phyloP scores from a whole-genome alignment of 148 eudicot species.

The Cornus controversa region DNA sequence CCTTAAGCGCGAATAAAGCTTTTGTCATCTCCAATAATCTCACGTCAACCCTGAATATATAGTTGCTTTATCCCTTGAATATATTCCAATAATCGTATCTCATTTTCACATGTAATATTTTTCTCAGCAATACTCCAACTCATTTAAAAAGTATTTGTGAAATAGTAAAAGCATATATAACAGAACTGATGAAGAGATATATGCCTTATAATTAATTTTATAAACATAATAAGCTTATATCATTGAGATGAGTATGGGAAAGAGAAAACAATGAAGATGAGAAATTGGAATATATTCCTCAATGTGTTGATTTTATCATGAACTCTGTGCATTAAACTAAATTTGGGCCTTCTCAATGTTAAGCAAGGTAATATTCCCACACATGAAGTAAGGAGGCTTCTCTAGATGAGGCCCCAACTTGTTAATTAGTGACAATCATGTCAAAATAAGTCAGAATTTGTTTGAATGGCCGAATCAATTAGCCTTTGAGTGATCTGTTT shows the following conservation, averaged over 20 bases:
- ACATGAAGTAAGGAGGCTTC: neutral
- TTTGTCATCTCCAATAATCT: neutral
- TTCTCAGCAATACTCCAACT: neutral
- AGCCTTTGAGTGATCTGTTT: too few relatives aligned
- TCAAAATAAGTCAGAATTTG: too few relatives aligned
- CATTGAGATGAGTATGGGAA: neutral
- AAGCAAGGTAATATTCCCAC: neutral
- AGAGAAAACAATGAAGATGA: neutral
- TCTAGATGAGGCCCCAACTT: neutral
- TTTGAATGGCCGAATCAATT: too few relatives aligned
- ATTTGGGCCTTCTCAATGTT: neutral
- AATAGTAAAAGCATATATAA: neutral
- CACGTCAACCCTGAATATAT: neutral
- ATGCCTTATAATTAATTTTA: neutral
- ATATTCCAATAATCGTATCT: neutral
- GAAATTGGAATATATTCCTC: slow-evolving; percentile 25
- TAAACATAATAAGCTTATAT: too few relatives aligned
- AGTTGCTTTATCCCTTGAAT: neutral
- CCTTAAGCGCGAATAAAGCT: neutral
- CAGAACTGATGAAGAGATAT: neutral
- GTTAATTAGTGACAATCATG: too few relatives aligned
- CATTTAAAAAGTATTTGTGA: neutral
- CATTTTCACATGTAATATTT: neutral
- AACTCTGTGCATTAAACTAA: neutral
- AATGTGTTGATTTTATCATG: neutral